Evolutionary conservation across 257 asterid species (phyloP), one percentile per base, ranked within the genome.

Genomic region (Fraxinus quadrangulata): DNA sequence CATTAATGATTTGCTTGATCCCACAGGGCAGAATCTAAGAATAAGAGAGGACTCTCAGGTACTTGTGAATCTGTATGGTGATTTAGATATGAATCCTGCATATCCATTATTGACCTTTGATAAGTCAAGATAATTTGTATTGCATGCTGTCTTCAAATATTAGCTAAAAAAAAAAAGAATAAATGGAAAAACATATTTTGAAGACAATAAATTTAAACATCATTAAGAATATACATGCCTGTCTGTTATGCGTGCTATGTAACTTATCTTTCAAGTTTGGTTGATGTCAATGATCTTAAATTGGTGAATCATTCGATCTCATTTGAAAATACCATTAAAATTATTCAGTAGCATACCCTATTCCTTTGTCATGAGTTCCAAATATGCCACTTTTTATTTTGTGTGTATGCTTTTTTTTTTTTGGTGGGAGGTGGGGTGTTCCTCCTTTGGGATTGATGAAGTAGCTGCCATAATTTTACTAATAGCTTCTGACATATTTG

Each of bases 41-140:
- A 88, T 92, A 82, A 86, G 97, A 72, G 97, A 92, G 84, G 94
- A 92, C 78, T 66, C 92, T 76, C 97, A 91, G 95, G 97, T 92
- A 84, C 8, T 73, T 77, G 36, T 71, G 66, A 63, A 40, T 4
- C n/a, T 75, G 71, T 14, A 34, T 31, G 70, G 68, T 36, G 81
- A 76, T 77, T 72, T 73, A 66, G 31, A 63, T 37, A 30, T 72
- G 78, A 76, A 56, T 21, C 23, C 23, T 33, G 80, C 14, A 69
- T 31, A 74, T 72, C 75, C 73, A 54, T 34, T 73, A 63, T 68
- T 61, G 26, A 23, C 77, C 68, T 65, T 67, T 80, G 36, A 75
- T 68, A 59, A 70, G 34, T 68, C 72, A 40, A 36, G 67, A 49
- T 34, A 67, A 81, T 47, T 72, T 45, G 17, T 73, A 47, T 28